A percentile compares a stretch with the other conserved stretches of the same genome.
Conservation (phyloP, 139 green algal species). For the Micractinium conductrix region DNA sequence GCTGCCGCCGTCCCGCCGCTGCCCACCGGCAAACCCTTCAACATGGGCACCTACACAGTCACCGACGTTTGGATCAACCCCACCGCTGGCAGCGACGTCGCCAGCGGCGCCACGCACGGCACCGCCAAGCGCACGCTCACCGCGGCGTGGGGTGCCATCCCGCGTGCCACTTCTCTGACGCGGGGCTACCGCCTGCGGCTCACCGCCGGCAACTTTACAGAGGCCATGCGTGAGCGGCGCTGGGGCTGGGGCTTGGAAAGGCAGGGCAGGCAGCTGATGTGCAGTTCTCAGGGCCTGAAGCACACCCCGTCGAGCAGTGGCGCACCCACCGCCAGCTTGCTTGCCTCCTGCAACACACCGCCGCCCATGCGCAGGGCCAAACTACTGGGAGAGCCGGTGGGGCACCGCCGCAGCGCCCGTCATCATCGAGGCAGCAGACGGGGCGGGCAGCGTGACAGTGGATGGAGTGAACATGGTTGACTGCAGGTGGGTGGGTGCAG, state of each 20-base stretch:
- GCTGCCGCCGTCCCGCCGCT: neutral
- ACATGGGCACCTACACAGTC: neutral
- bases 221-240: neutral
- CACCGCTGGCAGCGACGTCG: neutral
- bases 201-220: neutral
- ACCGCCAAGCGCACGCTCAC: neutral
- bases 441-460: neutral
- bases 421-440: slow-evolving; percentile 1
- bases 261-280: neutral
- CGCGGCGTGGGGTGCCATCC: neutral
- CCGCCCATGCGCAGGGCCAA: neutral
- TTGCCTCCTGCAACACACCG: neutral
- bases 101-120: neutral
- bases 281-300: neutral
- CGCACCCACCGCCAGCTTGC: neutral
- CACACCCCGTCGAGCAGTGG: neutral
- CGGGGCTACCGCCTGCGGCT: neutral
- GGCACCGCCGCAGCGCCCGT: neutral
- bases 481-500: neutral
- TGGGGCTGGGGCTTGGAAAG: neutral
- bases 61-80: neutral
- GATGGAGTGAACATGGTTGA: slow-evolving; percentile 6
- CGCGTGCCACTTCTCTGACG: neutral
- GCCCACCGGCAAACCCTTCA: neutral
- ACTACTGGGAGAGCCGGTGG: neutral